Evolutionary conservation across 2,329 filamentous ascomycete genomes (phyloP), one percentile per base, ranked within the genome.

Genomic region (Teratosphaeria viscida): DNA sequence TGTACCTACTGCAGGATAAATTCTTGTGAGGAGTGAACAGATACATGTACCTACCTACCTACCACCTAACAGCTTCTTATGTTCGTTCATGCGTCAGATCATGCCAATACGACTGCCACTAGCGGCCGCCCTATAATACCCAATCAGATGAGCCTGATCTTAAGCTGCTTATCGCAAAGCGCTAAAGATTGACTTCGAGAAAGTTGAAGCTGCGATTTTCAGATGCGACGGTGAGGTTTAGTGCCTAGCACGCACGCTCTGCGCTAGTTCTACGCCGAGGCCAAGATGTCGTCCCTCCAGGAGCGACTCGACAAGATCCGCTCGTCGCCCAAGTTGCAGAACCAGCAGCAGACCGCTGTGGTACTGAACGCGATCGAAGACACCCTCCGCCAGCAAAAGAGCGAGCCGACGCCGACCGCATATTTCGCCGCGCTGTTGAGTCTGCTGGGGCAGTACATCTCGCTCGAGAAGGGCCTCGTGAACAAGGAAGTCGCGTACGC

Each of bases 271-370:
- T 19, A 49, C 43, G 19, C 2, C 43, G 43, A 49, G 43, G 7
- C 43, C 43, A 49, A 49, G 43, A 49, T 49, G 43, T 49, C 16
- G 63, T 84, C 85, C 75, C 78, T 97, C 71, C 85, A 88, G 74
- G 92, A 96, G 80, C 95, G 91, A 81, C 85, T 99, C 74, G 89
- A 92, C 79, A 96, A 95, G 83, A 96, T 97, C 75, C 89, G 94
- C 77, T 94, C 77, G 66, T 76, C 89, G 72, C 94, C 94, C 59
- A 96, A 95, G 76, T 85, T 96, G 70, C 90, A 97, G 76, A 96
- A 89, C 74, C 92, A 96, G 78, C 86, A 95, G 75, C 90, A 92
- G 83, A 92, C 88, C 63, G 88, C 86, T 62, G 85, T 95, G 68
- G 87, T 99, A 62, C 85, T 99, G 64, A 85, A 87, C 66, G 92